Evolutionary conservation across 306 rosid genomes (phyloP).

Genomic region (Sicyos baderoa): DNA sequence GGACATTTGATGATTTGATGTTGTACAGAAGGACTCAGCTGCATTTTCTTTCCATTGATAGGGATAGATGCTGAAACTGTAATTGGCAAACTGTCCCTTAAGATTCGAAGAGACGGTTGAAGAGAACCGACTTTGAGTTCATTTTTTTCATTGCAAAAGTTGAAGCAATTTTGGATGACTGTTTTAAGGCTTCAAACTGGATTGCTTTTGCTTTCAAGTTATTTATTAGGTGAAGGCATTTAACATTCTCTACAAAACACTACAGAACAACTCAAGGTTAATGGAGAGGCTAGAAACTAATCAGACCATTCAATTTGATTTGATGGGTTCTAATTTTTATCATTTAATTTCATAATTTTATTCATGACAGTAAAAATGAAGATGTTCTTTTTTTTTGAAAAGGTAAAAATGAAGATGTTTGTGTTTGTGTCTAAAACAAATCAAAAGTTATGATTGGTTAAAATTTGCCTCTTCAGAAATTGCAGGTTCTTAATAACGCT

Average conservation of each 20-base stretch:
- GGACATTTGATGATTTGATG: background rate
- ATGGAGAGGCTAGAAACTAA: background rate
- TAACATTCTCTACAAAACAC: background rate
- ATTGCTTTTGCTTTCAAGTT: background rate
- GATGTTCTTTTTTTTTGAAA: no score
- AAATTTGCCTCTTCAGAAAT: background rate
- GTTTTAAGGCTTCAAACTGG: background rate
- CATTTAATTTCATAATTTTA: background rate
- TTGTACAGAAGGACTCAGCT: background rate
- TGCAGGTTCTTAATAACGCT: background rate
- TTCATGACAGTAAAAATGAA: background rate
- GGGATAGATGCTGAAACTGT: conserved; percentile 16
- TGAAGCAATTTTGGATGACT: conserved; percentile 5
- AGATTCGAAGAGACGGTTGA: conserved; percentile 5
- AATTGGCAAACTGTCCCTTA: conserved; percentile 9
- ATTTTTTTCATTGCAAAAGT: background rate
- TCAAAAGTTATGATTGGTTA: background rate
- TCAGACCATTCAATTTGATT: conserved; percentile 14
- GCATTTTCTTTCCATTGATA: background rate
- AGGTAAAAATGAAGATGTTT: background rate
- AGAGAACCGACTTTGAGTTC: background rate
- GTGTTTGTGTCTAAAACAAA: background rate
- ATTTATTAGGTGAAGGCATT: background rate
- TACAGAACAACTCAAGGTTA: background rate
- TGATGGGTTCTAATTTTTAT: conserved; percentile 2